Conservation (phyloP, 352 stramenopile genomes). For the Nothophytophthora sp. region DNA sequence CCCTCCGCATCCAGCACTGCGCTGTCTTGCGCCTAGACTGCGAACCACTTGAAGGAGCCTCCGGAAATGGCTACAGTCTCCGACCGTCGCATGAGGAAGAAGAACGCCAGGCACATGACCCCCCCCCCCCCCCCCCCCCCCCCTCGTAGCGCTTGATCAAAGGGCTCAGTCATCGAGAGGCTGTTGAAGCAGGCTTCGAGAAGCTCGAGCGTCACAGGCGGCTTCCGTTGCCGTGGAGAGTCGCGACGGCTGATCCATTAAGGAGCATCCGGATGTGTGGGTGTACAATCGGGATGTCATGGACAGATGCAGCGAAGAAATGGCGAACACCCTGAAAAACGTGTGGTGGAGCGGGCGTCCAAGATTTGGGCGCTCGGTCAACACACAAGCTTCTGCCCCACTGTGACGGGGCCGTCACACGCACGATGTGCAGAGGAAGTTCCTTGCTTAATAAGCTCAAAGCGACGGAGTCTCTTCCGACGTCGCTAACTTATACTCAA, state of each 20-base stretch:
- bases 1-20: neutral
- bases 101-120: slow-evolving; percentile 11
- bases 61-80: slow-evolving; percentile 4
- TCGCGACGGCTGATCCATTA: slow-evolving; percentile 5
- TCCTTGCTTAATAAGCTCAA: too few relatives aligned
- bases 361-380: too few relatives aligned
- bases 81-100: slow-evolving; percentile 2
- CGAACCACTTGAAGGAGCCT: slow-evolving; percentile 16
- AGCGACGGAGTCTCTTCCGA: too few relatives aligned
- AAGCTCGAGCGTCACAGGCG: neutral
- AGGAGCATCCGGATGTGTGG: slow-evolving; percentile 5
- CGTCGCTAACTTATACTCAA: too few relatives aligned
- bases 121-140: neutral
- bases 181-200: slow-evolving; percentile 2
- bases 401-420: too few relatives aligned
- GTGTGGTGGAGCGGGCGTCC: neutral
- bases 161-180: neutral
- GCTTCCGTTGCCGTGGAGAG: neutral
- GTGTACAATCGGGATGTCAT: neutral
- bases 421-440: too few relatives aligned
- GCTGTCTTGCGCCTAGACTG: slow-evolving; percentile 3
- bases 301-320: slow-evolving; percentile 4
- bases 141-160: neutral
- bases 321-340: slow-evolving; percentile 5
- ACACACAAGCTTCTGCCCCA: too few relatives aligned